Percentiles rank a stretch among this genome's conserved stretches.
Conservation (phyloP, 116 monocot genomes). For the Thalassia testudinum region DNA sequence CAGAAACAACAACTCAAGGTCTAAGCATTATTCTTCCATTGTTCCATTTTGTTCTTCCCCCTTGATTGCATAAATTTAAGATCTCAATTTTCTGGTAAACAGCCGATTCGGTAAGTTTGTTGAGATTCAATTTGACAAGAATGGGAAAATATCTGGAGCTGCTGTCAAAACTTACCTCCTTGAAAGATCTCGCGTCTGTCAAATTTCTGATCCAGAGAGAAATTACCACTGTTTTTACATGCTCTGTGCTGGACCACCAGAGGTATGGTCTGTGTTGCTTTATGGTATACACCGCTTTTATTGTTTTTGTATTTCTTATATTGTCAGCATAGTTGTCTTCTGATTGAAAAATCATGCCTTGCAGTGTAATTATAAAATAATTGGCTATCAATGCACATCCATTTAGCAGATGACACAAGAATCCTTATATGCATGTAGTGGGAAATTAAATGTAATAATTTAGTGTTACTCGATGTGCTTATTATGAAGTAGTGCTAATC, state of each 20-base stretch:
- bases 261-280: constrained; percentile 27
- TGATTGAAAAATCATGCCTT: too few relatives aligned
- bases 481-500: too few relatives aligned
- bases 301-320: not conserved
- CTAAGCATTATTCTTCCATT: not conserved
- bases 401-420: too few relatives aligned
- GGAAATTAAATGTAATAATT: too few relatives aligned
- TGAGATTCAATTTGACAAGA: constrained; percentile 85
- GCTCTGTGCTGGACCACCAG: constrained; percentile 86
- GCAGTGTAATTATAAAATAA: too few relatives aligned
- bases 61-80: not conserved
- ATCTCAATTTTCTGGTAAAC: not conserved
- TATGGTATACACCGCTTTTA: not conserved
- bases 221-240: constrained; percentile 97
- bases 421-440: too few relatives aligned
- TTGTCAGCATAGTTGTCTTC: too few relatives aligned
- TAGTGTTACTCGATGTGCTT: too few relatives aligned
- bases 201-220: constrained; percentile 88
- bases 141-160: constrained; percentile 71
- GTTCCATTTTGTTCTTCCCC: not conserved
- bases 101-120: constrained; percentile 98
- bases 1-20: constrained; percentile 95
- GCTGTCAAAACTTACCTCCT: constrained; percentile 85
- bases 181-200: constrained; percentile 91
- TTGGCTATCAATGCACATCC: too few relatives aligned